Conservation (phyloP, 805 yeast genomes). For the Monosporozyma aquatica region DNA sequence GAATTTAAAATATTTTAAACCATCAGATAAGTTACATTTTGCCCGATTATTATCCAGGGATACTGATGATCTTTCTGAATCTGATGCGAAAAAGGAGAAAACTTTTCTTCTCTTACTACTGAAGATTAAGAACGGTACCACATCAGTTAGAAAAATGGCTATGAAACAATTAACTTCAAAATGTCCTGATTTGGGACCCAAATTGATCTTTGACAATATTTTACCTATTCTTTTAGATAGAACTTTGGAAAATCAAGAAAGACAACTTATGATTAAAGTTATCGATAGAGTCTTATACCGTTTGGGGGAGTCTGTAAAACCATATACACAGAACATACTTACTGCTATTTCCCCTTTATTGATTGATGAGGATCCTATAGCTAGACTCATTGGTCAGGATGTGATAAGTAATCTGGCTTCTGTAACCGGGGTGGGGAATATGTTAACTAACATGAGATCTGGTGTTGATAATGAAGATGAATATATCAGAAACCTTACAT, state of each 20-base stretch:
- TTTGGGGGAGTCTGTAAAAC: slow-evolving; percentile 56
- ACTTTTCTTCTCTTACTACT: slow-evolving; percentile 55
- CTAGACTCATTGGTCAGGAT: slow-evolving; percentile 72
- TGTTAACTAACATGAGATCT: slow-evolving; percentile 71
- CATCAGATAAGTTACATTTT: slow-evolving; percentile 64
- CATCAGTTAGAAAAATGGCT: slow-evolving; percentile 57
- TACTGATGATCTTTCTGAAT: slow-evolving; percentile 30
- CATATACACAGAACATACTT: slow-evolving; percentile 63
- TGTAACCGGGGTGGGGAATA: slow-evolving; percentile 73
- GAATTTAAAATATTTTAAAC: slow-evolving; percentile 60
- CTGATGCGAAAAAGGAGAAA: slow-evolving; percentile 49
- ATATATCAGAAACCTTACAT: slow-evolving; percentile 62
- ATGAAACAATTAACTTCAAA: slow-evolving; percentile 56
- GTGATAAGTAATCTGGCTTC: slow-evolving; percentile 64
- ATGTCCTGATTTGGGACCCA: slow-evolving; percentile 61
- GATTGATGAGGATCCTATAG: slow-evolving; percentile 67
- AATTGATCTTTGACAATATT: slow-evolving; percentile 55
- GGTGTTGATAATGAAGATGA: slow-evolving; percentile 81
- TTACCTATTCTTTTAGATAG: slow-evolving; percentile 70
- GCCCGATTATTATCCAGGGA: slow-evolving; percentile 42
- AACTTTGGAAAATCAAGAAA: slow-evolving; percentile 66
- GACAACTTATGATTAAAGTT: slow-evolving; percentile 72
- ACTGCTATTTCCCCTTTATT: slow-evolving; percentile 71
- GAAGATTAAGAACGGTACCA: slow-evolving; percentile 71
- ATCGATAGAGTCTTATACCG: slow-evolving; percentile 59